Conservation (phyloP, 1,139 yeast genomes). For the Scheffersomyces stambukii region DNA sequence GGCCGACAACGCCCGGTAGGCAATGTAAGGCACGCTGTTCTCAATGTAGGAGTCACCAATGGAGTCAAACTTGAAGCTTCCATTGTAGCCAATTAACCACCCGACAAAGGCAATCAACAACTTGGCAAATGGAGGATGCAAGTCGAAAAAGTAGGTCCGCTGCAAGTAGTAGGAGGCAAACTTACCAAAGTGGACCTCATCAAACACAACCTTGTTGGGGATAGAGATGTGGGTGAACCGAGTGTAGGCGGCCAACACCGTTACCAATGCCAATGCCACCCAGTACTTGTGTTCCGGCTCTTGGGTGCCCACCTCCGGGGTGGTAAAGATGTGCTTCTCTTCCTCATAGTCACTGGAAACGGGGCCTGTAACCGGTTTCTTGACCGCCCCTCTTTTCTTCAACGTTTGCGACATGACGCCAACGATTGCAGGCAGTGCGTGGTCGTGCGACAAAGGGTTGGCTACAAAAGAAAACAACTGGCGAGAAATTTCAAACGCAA, state of each 20-base stretch:
- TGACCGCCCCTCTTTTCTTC: constrained; percentile 24
- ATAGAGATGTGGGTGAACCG: constrained; percentile 68
- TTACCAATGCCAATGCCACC: constrained; percentile 45
- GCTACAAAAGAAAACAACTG: too few relatives aligned
- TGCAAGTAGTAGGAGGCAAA: constrained; percentile 86
- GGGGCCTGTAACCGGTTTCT: constrained; percentile 9
- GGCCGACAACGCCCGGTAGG: constrained; percentile 81
- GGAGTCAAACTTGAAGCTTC: constrained; percentile 82
- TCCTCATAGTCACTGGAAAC: constrained; percentile 4
- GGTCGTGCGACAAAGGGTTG: too few relatives aligned
- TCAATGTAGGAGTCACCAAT: constrained; percentile 80
- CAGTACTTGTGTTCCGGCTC: constrained; percentile 36
- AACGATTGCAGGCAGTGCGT: too few relatives aligned
- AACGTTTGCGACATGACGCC: constrained; percentile 9
- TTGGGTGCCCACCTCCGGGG: constrained; percentile 4
- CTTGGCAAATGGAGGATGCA: constrained; percentile 98
- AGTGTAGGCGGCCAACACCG: constrained; percentile 61
- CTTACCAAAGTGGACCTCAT: constrained; percentile 97
- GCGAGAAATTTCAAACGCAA: too few relatives aligned
- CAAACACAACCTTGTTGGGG: constrained; percentile 91
- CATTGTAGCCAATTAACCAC: constrained; percentile 83
- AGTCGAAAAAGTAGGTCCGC: constrained; percentile 85
- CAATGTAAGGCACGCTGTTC: constrained; percentile 83
- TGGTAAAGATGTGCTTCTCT: constrained; percentile 3
- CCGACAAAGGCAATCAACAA: constrained; percentile 88